Percentiles rank a stretch among this genome's conserved stretches.
Evolutionary conservation across 352 stramenopile species (phyloP).

Genomic region (Phytophthora idaei): DNA sequence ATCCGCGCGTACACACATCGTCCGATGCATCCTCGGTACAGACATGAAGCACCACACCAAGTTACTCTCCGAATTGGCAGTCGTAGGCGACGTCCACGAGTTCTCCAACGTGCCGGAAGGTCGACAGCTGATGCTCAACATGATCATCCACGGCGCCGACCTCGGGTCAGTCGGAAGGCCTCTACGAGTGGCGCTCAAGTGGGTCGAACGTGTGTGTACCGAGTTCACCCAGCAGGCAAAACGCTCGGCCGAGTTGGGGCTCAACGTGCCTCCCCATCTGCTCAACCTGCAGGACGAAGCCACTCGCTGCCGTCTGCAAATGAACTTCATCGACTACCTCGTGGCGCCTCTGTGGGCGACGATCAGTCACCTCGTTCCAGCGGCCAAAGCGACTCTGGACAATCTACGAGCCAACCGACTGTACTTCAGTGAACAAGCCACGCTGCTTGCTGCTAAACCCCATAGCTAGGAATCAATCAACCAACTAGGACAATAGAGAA

Average conservation of each 20-base stretch:
- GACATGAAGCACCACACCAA: slow-evolving; percentile 88
- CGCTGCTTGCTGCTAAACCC: slow-evolving; percentile 47
- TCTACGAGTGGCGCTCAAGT: slow-evolving; percentile 55
- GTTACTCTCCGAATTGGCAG: slow-evolving; percentile 56
- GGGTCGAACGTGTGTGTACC: slow-evolving; percentile 73
- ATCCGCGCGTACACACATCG: slow-evolving; percentile 61
- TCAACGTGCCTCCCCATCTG: slow-evolving; percentile 77
- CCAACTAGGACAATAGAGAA: not conserved
- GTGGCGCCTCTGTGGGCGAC: slow-evolving; percentile 74
- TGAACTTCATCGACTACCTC: slow-evolving; percentile 90
- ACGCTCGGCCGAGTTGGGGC: slow-evolving; percentile 54
- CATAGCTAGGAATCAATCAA: slow-evolving; percentile 18
- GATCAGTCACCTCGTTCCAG: slow-evolving; percentile 63
- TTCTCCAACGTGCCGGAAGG: slow-evolving; percentile 69
- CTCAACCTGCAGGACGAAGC: slow-evolving; percentile 75
- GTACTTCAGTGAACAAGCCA: slow-evolving; percentile 71
- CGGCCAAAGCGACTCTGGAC: slow-evolving; percentile 50
- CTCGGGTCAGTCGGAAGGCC: slow-evolving; percentile 65
- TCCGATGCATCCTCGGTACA: slow-evolving; percentile 79
- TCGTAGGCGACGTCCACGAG: slow-evolving; percentile 46
- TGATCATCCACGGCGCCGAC: slow-evolving; percentile 85
- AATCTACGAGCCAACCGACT: slow-evolving; percentile 64
- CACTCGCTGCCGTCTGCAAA: slow-evolving; percentile 65
- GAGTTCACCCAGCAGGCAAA: slow-evolving; percentile 83
- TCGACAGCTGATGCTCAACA: slow-evolving; percentile 78